Evolutionary conservation across 257 asterid species (phyloP).

Genomic region (Plectranthus barbatus): DNA sequence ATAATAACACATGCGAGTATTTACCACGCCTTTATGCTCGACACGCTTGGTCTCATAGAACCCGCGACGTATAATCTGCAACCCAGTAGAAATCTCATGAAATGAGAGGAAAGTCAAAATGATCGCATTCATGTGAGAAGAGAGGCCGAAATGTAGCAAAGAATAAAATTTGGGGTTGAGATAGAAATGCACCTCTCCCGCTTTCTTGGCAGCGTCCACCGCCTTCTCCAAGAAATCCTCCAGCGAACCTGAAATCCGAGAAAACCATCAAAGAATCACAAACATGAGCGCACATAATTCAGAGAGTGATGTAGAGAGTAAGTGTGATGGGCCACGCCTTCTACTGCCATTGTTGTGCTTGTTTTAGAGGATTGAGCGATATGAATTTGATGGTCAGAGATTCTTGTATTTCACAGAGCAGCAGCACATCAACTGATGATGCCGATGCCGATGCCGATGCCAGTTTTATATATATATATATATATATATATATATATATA

Average conservation of each 20-base stretch:
- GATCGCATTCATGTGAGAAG: no score
- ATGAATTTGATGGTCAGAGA: no score
- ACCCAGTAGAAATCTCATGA: neutral
- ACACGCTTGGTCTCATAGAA: conserved; percentile 61
- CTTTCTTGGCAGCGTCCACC: conserved; percentile 60
- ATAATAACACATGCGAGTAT: neutral
- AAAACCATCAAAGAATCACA: conserved; percentile 8
- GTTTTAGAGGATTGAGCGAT: conserved; percentile 8
- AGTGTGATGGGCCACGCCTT: conserved; percentile 28
- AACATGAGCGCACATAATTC: neutral
- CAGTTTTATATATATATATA: no score
- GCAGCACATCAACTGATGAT: no score
- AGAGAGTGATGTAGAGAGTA: neutral
- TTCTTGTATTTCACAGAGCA: no score
- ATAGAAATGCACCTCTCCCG: conserved; percentile 53
- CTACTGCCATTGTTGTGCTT: conserved; percentile 39
- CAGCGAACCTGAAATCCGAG: conserved; percentile 40
- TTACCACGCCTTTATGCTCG: conserved; percentile 81
- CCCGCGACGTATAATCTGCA: conserved; percentile 60
- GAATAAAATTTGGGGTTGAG: neutral
- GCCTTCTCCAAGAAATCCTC: conserved; percentile 57
- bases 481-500: no score
- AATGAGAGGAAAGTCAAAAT: conserved; percentile 3
- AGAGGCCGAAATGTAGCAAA: no score
- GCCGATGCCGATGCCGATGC: neutral